Conservation (phyloP, 2,329 filamentous ascomycete genomes). For the Dothistroma pini region DNA sequence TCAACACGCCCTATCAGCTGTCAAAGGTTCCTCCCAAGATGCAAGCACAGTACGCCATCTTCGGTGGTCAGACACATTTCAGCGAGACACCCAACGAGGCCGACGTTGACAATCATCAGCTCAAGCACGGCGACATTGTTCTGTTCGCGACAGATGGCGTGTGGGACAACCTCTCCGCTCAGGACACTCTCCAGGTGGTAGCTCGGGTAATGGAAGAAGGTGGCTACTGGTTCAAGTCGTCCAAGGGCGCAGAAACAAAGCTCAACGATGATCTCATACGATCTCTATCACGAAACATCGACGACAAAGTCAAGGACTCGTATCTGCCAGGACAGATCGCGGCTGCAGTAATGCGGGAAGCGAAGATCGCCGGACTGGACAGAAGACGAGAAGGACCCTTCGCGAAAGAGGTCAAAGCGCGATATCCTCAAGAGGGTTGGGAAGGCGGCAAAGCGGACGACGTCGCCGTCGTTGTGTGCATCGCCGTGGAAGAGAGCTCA, state of each 20-base stretch:
- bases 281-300: constrained; percentile 22
- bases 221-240: constrained; percentile 34
- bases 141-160: constrained; percentile 92
- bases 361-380: constrained; percentile 81
- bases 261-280: constrained; percentile 28
- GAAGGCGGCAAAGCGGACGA: constrained; percentile 93
- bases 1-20: constrained; percentile 96
- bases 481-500: constrained; percentile 66
- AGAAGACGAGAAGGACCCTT: constrained; percentile 84
- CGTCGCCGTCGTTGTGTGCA: constrained; percentile 78
- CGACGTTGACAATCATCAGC: constrained; percentile 68
- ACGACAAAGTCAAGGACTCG: constrained; percentile 35
- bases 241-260: constrained; percentile 31
- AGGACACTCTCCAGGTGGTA: constrained; percentile 79
- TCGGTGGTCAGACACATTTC: constrained; percentile 66
- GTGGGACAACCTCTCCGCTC: constrained; percentile 90
- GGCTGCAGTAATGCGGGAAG: constrained; percentile 71
- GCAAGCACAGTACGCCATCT: constrained; percentile 73
- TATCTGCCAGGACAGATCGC: constrained; percentile 77
- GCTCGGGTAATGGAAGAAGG: constrained; percentile 61
- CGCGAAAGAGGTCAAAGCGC: constrained; percentile 86
- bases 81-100: constrained; percentile 83
- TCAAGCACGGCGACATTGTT: constrained; percentile 90
- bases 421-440: constrained; percentile 82
- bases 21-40: constrained; percentile 80